Evolutionary conservation across 305 asterid species (phyloP), one percentile per base, ranked within the genome.

Genomic region (Rubia tinctorum): DNA sequence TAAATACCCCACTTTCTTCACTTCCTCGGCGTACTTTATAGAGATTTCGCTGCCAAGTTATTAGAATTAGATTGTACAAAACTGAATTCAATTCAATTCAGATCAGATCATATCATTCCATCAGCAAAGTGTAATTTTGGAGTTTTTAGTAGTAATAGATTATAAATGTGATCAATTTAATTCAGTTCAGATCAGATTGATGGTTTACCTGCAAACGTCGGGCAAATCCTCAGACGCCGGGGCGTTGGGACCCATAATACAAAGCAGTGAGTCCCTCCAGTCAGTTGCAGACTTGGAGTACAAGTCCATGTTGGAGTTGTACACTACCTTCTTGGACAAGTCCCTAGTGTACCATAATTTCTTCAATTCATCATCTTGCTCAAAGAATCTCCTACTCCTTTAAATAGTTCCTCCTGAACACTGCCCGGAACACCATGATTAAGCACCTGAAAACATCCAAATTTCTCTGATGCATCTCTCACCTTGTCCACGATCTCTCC

Each of bases 281-380:
- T 27, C 30, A 27, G 30, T 27, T 27, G 30, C 30, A 27, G 30
- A 2, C 30, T 27, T 27, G 30, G 30, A 27, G 30, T 27, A 27
- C 30, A 27, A 27, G 30, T 27, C 30, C 30, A 27, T 27, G 30
- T 27, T 27, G 30, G 30, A 27, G 30, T 27, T 27, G 30, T 27
- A 27, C 30, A 27, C 30, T 1, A 27, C 30, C 30, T 27, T 27
- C 30, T 27, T 27, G 30, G 30, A 27, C 30, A 27, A 27, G 30
- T 27, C 30, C 30, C 30, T 27, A 0, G 91, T 82, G 40, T 86
- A 86, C 84, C 85, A 88, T 62, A 58, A 18, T n/a, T 79, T 85
- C 82, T 79, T 86, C 13, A 71, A 27, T 68, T 85, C 85, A 0
- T 8, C 20, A n/a, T 85, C 89, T 77, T 85, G 91, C 81, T 88